Percentiles rank a stretch among this genome's conserved stretches.
phyloP scores from a whole-genome alignment of 2,329 filamentous ascomycete genomes.

The Trichocomaceae sp. region DNA sequence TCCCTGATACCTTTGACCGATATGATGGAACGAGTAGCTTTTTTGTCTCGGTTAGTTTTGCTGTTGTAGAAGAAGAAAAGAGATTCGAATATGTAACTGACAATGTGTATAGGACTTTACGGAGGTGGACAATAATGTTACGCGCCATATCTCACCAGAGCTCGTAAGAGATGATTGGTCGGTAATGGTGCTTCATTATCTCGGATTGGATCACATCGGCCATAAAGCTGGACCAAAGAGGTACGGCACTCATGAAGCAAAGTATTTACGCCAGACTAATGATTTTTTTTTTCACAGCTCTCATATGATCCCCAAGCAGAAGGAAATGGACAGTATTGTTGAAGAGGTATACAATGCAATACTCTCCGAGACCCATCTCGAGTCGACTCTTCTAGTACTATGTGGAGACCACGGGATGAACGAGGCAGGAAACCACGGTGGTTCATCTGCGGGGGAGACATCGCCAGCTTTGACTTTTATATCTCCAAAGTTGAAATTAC shows the following conservation, averaged over 20 bases:
- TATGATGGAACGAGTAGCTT: slow-evolving; percentile 94
- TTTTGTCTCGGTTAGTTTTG: slow-evolving; percentile 76
- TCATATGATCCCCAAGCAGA: slow-evolving; percentile 88
- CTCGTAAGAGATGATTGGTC: slow-evolving; percentile 77
- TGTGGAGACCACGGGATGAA: slow-evolving; percentile 99
- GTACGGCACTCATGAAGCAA: slow-evolving; percentile 36
- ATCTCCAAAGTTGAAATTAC: slow-evolving; percentile 62
- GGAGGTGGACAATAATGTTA: slow-evolving; percentile 96
- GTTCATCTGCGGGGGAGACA: slow-evolving; percentile 87
- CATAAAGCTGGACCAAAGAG: slow-evolving; percentile 88
- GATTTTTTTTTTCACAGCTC: slow-evolving; percentile 48
- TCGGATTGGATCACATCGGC: slow-evolving; percentile 94
- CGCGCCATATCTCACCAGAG: slow-evolving; percentile 74
- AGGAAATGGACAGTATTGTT: slow-evolving; percentile 86
- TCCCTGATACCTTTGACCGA: slow-evolving; percentile 79
- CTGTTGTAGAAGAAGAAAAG: neutral
- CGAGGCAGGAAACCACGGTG: slow-evolving; percentile 92
- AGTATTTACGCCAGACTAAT: neutral
- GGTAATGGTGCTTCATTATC: slow-evolving; percentile 88
- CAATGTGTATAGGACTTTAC: slow-evolving; percentile 70
- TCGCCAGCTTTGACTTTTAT: slow-evolving; percentile 88
- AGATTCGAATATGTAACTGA: neutral
- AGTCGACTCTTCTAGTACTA: slow-evolving; percentile 74
- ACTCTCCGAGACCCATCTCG: slow-evolving; percentile 60
- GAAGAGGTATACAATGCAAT: slow-evolving; percentile 69